phyloP scores from a whole-genome alignment of 2,329 filamentous ascomycete species.

The Neospermospora avenae region DNA sequence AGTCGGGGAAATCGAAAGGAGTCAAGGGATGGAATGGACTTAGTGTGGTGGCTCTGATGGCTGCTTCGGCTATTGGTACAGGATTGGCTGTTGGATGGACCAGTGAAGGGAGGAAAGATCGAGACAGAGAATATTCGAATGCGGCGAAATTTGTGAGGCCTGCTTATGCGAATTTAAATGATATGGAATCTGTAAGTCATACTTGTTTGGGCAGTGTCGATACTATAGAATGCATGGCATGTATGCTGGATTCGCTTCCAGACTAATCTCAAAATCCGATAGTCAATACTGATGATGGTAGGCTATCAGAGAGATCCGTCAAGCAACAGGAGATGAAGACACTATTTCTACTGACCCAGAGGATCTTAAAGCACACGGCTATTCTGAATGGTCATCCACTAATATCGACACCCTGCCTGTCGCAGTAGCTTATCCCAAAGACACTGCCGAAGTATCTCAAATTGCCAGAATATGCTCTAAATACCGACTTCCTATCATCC shows the following conservation, averaged over 20 bases:
- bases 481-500: conserved; percentile 75
- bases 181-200: conserved; percentile 48
- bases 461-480: conserved; percentile 70
- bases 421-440: conserved; percentile 61
- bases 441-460: conserved; percentile 55
- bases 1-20: background rate
- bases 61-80: conserved; percentile 21
- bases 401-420: conserved; percentile 60
- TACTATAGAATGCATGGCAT: no score
- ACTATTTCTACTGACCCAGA: conserved; percentile 62
- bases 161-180: conserved; percentile 45
- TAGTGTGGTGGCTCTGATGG: conserved; percentile 26
- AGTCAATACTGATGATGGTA: conserved; percentile 30
- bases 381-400: conserved; percentile 63
- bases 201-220: no score
- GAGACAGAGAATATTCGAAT: conserved; percentile 30
- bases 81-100: conserved; percentile 19
- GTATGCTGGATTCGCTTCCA: background rate
- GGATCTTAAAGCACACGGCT: conserved; percentile 59
- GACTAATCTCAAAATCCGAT: background rate
- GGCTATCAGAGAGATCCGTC: conserved; percentile 55
- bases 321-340: conserved; percentile 47
- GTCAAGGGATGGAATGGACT: conserved; percentile 27
- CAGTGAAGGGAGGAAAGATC: conserved; percentile 12
- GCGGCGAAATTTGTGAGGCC: conserved; percentile 30